Conservation (phyloP, 2,329 filamentous ascomycete species). For the Penicillium sp. region DNA sequence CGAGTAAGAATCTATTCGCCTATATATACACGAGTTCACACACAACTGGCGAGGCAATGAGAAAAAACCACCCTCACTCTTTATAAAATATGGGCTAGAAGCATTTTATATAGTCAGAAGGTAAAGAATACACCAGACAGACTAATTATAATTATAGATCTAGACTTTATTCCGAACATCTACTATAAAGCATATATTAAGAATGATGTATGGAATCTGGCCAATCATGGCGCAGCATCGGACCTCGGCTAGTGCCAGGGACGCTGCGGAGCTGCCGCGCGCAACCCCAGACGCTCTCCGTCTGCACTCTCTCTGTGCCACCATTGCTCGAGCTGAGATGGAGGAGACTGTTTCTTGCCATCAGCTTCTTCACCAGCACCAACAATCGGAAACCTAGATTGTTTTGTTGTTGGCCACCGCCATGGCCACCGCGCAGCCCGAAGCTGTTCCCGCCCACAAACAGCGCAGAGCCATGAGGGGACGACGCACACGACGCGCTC, state of each 20-base stretch:
- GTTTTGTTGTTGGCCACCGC: neutral
- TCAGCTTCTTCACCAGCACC: neutral
- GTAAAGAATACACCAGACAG: neutral
- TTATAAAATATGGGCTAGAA: neutral
- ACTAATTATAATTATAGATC: too few species aligned
- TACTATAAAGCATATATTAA: too few species aligned
- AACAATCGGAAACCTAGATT: neutral
- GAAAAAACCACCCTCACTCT: too few species aligned
- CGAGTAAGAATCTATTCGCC: too few species aligned
- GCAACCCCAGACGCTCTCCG: too few species aligned
- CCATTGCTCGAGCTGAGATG: neutral
- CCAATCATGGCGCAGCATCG: neutral
- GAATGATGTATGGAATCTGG: neutral
- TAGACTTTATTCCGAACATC: too few species aligned
- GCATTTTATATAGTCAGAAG: neutral
- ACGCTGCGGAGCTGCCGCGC: neutral
- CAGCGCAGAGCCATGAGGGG: conserved; percentile 44
- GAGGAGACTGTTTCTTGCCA: neutral
- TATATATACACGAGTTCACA: too few species aligned
- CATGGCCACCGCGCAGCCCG: conserved; percentile 7
- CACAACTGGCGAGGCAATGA: too few species aligned
- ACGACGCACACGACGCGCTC: conserved; percentile 48
- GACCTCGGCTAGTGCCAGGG: neutral
- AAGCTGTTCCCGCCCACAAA: conserved; percentile 32
- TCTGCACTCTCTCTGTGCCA: neutral